Percentiles rank a stretch among this genome's conserved stretches.
These are phyloP conservation scores for Cyclotella cryptica DNA, from an alignment of 108 stramenopile genomes.

Conservation along the genomic window DNA sequence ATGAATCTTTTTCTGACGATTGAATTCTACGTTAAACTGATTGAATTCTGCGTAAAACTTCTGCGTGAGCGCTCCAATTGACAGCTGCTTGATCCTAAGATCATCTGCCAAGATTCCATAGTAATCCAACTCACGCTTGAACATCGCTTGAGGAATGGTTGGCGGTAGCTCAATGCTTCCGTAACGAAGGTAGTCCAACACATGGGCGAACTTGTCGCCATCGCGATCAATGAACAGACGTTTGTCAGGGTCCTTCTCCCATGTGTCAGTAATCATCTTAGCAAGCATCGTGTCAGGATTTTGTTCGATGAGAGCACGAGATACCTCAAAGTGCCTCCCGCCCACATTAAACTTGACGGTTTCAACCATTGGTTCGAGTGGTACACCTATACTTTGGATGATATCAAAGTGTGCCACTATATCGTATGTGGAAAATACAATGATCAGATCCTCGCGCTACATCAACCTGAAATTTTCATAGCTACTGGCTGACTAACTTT, in stretches of 20 bases:
- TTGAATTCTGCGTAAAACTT: too few relatives aligned
- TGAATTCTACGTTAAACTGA: too few relatives aligned
- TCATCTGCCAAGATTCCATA: background rate
- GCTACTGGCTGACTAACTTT: too few relatives aligned
- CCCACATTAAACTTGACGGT: constrained; percentile 44
- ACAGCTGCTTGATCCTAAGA: too few relatives aligned
- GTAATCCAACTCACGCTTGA: background rate
- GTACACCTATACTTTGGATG: background rate
- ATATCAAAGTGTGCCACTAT: too few relatives aligned
- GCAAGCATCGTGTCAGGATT: constrained; percentile 37
- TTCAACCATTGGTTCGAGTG: background rate
- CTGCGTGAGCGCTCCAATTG: too few relatives aligned
- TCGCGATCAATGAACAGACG: constrained; percentile 47
- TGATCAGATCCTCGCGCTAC: too few relatives aligned
- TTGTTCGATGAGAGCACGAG: constrained; percentile 32
- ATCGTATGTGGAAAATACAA: too few relatives aligned
- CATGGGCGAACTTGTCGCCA: constrained; percentile 40
- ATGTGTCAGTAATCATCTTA: constrained; percentile 18
- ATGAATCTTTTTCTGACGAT: too few relatives aligned
- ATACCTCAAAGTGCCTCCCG: constrained; percentile 43
- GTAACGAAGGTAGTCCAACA: constrained; percentile 44
- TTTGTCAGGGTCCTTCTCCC: constrained; percentile 10
- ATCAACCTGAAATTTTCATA: too few relatives aligned
- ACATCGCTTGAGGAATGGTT: background rate
- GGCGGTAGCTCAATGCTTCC: constrained; percentile 10